These are phyloP conservation scores for Fagus crenata DNA, from an alignment of 306 rosid genomes.

Conservation along the genomic window DNA sequence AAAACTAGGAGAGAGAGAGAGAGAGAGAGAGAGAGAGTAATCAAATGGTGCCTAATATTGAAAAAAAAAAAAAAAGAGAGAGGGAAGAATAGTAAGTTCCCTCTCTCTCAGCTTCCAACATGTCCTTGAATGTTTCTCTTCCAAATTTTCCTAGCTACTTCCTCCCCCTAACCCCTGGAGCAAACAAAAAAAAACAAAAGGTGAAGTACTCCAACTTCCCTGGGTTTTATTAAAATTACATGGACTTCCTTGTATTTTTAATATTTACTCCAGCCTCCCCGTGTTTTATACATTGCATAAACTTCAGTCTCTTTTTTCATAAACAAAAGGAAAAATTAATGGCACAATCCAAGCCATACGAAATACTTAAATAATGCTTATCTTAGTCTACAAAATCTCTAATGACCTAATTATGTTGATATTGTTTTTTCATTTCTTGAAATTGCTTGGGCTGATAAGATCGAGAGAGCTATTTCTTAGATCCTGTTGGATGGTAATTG, in stretches of 20 bases:
- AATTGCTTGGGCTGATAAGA: too few species aligned
- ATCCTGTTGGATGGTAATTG: neutral
- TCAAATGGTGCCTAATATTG: neutral
- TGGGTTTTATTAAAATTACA: neutral
- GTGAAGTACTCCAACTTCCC: neutral
- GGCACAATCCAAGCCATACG: neutral
- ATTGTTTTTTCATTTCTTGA: neutral
- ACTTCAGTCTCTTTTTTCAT: neutral
- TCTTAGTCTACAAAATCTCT: neutral
- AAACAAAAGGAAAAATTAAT: neutral
- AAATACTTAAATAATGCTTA: neutral
- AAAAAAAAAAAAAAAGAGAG: neutral
- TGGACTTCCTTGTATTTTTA: neutral
- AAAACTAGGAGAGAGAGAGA: neutral
- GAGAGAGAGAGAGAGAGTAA: neutral
- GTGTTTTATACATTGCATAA: neutral
- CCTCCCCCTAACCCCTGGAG: neutral
- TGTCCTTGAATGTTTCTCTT: neutral
- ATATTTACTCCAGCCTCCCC: neutral
- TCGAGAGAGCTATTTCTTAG: too few species aligned
- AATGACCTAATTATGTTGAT: neutral
- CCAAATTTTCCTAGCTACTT: neutral
- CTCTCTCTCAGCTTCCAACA: neutral
- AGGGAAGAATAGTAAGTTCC: too few species aligned
- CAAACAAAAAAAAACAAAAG: neutral